Evolutionary conservation across 1,139 yeast genomes (phyloP).

Genomic region (Kodamaea ohmeri): DNA sequence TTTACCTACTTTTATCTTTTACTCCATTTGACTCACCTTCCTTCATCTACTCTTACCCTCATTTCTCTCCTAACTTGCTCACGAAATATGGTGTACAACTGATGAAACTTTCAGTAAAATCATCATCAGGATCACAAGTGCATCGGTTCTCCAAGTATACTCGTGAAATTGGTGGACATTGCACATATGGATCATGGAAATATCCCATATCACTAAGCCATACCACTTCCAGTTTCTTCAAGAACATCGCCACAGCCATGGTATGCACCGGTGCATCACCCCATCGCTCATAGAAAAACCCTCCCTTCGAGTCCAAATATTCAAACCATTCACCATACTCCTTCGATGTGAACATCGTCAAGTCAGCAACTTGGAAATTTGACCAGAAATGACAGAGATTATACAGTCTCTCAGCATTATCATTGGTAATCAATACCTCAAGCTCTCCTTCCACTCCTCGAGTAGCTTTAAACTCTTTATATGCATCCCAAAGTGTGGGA

Average conservation of each 20-base stretch:
- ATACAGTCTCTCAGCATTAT: conserved; percentile 23
- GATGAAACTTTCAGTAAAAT: conserved; percentile 25
- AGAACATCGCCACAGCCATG: conserved; percentile 26
- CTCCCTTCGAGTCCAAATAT: conserved; percentile 31
- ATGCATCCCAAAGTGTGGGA: conserved; percentile 31
- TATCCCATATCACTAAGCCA: conserved; percentile 38
- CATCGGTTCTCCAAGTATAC: conserved; percentile 23
- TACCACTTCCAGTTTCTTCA: conserved; percentile 24
- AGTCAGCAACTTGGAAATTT: conserved; percentile 36
- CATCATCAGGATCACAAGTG: conserved; percentile 32
- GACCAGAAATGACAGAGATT: conserved; percentile 43
- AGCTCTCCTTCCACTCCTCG: conserved; percentile 9
- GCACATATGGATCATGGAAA: conserved; percentile 33
- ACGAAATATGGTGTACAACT: conserved; percentile 35
- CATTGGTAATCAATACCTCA: conserved; percentile 16
- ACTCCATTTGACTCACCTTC: not conserved
- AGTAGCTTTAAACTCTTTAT: conserved; percentile 11
- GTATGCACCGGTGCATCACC: conserved; percentile 44
- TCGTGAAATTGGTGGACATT: conserved; percentile 28
- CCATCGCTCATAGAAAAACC: conserved; percentile 42
- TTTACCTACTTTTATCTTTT: no score
- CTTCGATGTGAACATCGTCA: conserved; percentile 23
- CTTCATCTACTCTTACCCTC: not conserved
- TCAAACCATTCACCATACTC: conserved; percentile 27
- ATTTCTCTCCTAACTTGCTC: not conserved